Evolutionary conservation across 148 eudicot genomes (phyloP).

Genomic region (Vaccinium macrocarpon): DNA sequence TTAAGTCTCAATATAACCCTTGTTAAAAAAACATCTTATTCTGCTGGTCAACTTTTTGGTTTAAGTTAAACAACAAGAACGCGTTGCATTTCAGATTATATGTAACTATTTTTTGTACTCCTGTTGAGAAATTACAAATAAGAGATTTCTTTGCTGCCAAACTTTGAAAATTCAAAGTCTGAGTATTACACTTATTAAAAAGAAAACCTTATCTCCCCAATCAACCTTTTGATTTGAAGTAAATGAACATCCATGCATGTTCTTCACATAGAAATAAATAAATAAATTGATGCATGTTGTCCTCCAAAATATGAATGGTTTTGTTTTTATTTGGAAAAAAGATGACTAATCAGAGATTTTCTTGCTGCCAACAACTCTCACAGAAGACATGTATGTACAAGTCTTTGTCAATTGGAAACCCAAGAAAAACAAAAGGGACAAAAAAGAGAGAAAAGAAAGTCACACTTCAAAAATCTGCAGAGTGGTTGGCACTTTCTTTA

Average conservation of each 20-base stretch:
- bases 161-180: not conserved
- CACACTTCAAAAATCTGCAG: slow-evolving; percentile 11
- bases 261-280: not conserved
- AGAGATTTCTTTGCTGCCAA: not conserved
- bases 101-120: not conserved
- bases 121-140: not conserved
- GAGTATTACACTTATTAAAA: not conserved
- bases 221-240: too few species aligned
- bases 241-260: not conserved
- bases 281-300: not conserved
- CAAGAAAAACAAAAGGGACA: slow-evolving; percentile 15
- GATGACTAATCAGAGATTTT: not conserved
- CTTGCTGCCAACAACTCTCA: not conserved
- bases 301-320: not conserved
- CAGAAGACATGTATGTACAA: not conserved
- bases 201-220: not conserved
- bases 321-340: not conserved
- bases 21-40: not conserved
- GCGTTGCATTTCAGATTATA: not conserved
- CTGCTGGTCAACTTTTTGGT: not conserved
- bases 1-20: not conserved
- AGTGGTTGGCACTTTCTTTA: slow-evolving; percentile 14
- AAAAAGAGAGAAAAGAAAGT: not conserved
- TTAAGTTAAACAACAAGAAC: not conserved
- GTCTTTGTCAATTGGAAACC: slow-evolving; percentile 11